Percentiles rank a stretch among this genome's conserved stretches.
Conservation (phyloP, 2,329 filamentous ascomycete genomes). For the Pestalotiopsis sp. region DNA sequence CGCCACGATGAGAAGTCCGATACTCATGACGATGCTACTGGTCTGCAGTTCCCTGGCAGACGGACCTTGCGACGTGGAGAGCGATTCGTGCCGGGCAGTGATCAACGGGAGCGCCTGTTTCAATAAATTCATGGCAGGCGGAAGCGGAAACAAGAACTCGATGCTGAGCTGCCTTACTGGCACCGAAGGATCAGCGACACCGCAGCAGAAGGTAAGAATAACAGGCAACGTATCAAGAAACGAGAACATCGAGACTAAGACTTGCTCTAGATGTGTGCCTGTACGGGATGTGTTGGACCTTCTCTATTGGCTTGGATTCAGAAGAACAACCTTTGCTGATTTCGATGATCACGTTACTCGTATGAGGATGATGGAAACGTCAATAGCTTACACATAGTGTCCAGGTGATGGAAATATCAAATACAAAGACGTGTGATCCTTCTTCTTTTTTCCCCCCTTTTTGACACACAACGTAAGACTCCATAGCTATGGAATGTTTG, state of each 20-base stretch:
- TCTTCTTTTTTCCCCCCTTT: too few species aligned
- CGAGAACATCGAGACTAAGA: not conserved
- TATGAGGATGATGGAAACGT: not conserved
- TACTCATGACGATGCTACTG: not conserved
- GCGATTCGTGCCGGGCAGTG: constrained; percentile 7
- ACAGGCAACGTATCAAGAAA: not conserved
- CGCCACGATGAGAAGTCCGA: not conserved
- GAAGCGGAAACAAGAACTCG: not conserved
- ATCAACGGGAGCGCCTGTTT: constrained; percentile 12
- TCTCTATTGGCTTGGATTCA: constrained; percentile 9
- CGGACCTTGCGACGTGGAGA: constrained; percentile 11
- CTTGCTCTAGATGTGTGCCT: constrained; percentile 7
- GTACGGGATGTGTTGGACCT: constrained; percentile 10
- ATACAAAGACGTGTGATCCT: too few species aligned
- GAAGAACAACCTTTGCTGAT: constrained; percentile 9
- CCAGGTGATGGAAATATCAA: too few species aligned
- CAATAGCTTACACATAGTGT: not conserved
- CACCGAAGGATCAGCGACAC: constrained; percentile 11
- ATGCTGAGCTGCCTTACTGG: constrained; percentile 10
- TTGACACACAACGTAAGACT: too few species aligned
- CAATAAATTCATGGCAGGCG: constrained; percentile 10
- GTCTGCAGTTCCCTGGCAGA: not conserved
- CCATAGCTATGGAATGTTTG: too few species aligned
- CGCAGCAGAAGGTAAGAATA: constrained; percentile 11
- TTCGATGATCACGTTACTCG: not conserved